Evolutionary conservation across 768 basidiomycete species (phyloP), one percentile per base, ranked within the genome.

Genomic region (Mycena kentingensis): DNA sequence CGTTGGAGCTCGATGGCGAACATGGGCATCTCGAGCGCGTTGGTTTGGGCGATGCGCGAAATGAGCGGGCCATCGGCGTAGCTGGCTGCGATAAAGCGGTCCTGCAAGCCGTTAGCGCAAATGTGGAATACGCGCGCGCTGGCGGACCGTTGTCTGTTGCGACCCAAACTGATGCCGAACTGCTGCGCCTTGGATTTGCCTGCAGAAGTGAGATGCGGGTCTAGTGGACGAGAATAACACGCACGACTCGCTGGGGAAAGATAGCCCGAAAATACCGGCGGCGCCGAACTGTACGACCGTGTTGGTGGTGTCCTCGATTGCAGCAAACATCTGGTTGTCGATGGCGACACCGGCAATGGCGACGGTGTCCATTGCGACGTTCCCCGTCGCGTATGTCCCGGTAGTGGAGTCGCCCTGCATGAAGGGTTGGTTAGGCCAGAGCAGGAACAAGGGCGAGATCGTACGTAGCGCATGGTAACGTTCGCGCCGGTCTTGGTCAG

Each of bases 341-440:
- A 82, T 70, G 3, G 74, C 69, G 3, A 87, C 63, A 4, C 79
- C 79, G 16, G 83, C 84, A 35, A 88, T 58, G 25, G 77, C 74
- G 3, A 77, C 80, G 0, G 70, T 70, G 35, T 84, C 83, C 24
- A 67, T 71, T 7, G 80, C 85, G 0, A 87, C 69, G 10, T 73
- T 70, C 0, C 87, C 87, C 24, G 69, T 66, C 2, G 85, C 85
- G 49, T 73, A 79, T 0, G 86, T 85, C 2, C 83, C 84, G 1
- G 83, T 85, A 4, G 66, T 70, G 2, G 85, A 86, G 61, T 88
- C 87, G n/a, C 87, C 87, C 47, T 87, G 88, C 69, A 64, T 52
- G 68, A 74, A 59, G 62, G 73, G 68, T 66, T 58, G 13, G 68
- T 24, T 16, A 8, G 31, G 31, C 10, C 31, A 32, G 8, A 8